phyloP scores from a whole-genome alignment of 208 protist genomes.

The Crithidia fasciculata region DNA sequence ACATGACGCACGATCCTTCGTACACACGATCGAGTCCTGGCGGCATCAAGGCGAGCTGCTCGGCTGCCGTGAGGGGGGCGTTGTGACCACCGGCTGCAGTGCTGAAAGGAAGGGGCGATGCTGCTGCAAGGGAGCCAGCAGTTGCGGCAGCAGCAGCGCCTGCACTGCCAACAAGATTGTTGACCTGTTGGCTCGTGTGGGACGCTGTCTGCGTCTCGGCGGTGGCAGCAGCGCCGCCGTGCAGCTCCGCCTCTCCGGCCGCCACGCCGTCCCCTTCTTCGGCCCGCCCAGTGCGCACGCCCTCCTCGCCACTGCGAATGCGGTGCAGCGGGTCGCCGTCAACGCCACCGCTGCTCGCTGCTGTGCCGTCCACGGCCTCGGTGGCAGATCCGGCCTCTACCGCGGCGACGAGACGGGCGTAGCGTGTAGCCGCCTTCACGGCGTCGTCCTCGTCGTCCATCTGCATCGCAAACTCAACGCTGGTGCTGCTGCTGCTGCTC shows the following conservation, averaged over 20 bases:
- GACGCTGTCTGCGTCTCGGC: too few relatives aligned
- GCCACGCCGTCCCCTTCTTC: too few relatives aligned
- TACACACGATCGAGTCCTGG: constrained; percentile 60
- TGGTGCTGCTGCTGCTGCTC: neutral
- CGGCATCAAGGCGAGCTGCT: constrained; percentile 74
- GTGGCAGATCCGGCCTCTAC: constrained; percentile 22
- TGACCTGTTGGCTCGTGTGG: too few relatives aligned
- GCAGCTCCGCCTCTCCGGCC: too few relatives aligned
- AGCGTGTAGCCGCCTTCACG: constrained; percentile 67
- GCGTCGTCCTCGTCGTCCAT: constrained; percentile 66
- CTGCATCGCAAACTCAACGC: constrained; percentile 35
- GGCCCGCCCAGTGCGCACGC: too few relatives aligned
- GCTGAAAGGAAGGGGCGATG: too few relatives aligned
- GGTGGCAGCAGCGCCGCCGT: too few relatives aligned
- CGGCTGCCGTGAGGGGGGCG: constrained; percentile 45
- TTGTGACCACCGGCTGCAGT: too few relatives aligned
- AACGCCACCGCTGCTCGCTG: neutral
- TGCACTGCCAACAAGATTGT: too few relatives aligned
- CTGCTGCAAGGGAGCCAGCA: too few relatives aligned
- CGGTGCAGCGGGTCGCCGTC: neutral
- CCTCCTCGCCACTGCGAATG: neutral
- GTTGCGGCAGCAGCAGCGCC: too few relatives aligned
- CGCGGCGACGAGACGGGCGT: constrained; percentile 38
- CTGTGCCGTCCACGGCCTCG: neutral
- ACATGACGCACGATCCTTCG: constrained; percentile 66